Evolutionary conservation across 495 filamentous ascomycete genomes (phyloP).

Genomic region (Aspergillus olivimuriae): DNA sequence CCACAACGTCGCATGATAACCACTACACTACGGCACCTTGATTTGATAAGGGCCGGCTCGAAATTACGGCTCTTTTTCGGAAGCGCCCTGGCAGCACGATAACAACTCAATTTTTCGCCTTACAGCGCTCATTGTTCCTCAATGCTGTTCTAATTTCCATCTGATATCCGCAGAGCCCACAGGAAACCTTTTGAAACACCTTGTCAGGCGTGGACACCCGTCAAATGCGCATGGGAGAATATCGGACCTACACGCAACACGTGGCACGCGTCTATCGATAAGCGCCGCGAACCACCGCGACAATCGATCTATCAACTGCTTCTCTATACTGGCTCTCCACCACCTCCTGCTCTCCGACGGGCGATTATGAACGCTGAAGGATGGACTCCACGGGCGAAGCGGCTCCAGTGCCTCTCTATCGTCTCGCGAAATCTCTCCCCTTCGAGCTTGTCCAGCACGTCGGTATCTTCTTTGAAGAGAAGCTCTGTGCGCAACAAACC

Average conservation of each 20-base stretch:
- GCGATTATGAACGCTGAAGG: too few species aligned
- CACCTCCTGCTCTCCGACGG: too few species aligned
- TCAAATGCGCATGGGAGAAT: too few species aligned
- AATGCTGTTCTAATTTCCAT: too few species aligned
- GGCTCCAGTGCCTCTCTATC: conserved; percentile 31
- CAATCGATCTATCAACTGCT: not conserved
- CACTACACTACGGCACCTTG: conserved; percentile 26
- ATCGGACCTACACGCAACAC: too few species aligned
- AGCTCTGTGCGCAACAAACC: conserved; percentile 48
- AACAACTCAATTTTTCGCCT: not conserved
- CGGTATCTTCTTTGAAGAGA: conserved; percentile 70
- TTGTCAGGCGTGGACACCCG: too few species aligned
- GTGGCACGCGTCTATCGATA: conserved; percentile 8
- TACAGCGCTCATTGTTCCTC: too few species aligned
- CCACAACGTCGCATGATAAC: conserved; percentile 24
- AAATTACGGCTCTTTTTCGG: not conserved
- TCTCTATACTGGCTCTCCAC: too few species aligned
- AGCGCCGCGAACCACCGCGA: conserved; percentile 1
- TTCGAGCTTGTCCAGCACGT: conserved; percentile 58
- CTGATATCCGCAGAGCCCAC: too few species aligned
- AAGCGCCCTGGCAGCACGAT: not conserved
- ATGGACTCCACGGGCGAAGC: conserved; percentile 19
- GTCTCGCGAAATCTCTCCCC: conserved; percentile 47
- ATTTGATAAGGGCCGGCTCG: conserved; percentile 1
- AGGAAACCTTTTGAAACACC: too few species aligned